These are phyloP conservation scores for Vigna unguiculata DNA, from an alignment of 306 rosid species.

Conservation along the genomic window DNA sequence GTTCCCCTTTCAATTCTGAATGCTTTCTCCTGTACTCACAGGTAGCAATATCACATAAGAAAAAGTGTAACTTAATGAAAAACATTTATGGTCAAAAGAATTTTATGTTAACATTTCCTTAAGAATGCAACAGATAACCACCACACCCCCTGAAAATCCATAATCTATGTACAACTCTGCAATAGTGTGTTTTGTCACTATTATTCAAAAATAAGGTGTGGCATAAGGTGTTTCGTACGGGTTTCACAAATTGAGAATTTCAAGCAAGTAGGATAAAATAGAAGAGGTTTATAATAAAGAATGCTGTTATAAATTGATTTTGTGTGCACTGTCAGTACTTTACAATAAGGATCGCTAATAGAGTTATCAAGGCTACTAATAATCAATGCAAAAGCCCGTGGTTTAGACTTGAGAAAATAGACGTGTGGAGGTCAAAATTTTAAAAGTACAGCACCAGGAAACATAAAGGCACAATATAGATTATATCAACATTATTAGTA, in stretches of 20 bases:
- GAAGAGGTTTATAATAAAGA: slow-evolving; percentile 10
- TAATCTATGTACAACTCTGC: not conserved
- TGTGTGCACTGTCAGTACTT: slow-evolving; percentile 9
- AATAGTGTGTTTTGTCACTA: not conserved
- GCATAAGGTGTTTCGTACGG: not conserved
- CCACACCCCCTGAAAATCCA: too few relatives aligned
- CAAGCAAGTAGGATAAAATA: not conserved
- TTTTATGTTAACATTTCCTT: slow-evolving; percentile 68
- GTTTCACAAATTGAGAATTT: not conserved
- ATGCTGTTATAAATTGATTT: slow-evolving; percentile 25
- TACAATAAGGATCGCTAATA: slow-evolving; percentile 15
- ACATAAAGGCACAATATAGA: slow-evolving; percentile 26
- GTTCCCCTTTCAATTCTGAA: slow-evolving; percentile 85
- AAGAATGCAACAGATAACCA: slow-evolving; percentile 42
- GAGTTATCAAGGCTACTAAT: slow-evolving; percentile 12
- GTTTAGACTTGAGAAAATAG: slow-evolving; percentile 16
- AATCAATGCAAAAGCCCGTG: slow-evolving; percentile 29
- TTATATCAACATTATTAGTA: slow-evolving; percentile 44
- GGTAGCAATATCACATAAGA: slow-evolving; percentile 25
- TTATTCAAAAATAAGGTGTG: not conserved
- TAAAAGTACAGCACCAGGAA: slow-evolving; percentile 30
- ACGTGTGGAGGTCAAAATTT: slow-evolving; percentile 29
- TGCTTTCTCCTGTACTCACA: slow-evolving; percentile 85
- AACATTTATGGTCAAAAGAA: slow-evolving; percentile 29
- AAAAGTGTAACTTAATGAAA: slow-evolving; percentile 2